phyloP scores from a whole-genome alignment of 805 yeast genomes.

The Nakazawaea wickerhamii region DNA sequence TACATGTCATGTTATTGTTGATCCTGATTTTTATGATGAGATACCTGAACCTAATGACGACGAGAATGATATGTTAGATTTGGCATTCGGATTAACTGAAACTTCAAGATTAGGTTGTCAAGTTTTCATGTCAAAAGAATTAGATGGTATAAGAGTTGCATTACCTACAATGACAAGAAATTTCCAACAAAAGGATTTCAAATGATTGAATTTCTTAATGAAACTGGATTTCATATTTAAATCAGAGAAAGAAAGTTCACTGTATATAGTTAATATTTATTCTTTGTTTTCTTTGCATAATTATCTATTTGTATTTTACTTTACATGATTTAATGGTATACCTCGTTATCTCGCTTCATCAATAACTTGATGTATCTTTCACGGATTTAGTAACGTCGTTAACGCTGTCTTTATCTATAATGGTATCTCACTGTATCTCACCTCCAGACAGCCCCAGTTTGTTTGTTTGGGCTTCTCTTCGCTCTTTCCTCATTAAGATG shows the following conservation, averaged over 20 bases:
- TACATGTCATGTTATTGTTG: constrained; percentile 94
- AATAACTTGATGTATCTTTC: no score
- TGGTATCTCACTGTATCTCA: no score
- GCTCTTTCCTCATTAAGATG: no score
- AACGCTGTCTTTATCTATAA: no score
- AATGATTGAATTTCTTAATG: background rate
- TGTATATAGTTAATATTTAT: background rate
- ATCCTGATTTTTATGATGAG: constrained; percentile 87
- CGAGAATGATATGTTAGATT: constrained; percentile 96
- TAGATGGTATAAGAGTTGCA: constrained; percentile 93
- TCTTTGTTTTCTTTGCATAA: no score
- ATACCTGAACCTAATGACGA: constrained; percentile 96
- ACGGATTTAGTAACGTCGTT: no score
- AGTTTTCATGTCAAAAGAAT: constrained; percentile 78
- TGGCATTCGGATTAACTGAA: constrained; percentile 96
- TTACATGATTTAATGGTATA: no score
- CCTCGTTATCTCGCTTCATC: no score
- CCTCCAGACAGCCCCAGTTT: no score
- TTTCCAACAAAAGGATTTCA: constrained; percentile 76
- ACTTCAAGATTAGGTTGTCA: constrained; percentile 96
- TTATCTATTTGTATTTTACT: no score
- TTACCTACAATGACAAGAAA: constrained; percentile 97
- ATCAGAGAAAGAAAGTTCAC: background rate
- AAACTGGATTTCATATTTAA: background rate
- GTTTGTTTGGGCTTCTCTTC: no score